Conservation (phyloP, 495 filamentous ascomycete genomes). For the Tuber brumale region DNA sequence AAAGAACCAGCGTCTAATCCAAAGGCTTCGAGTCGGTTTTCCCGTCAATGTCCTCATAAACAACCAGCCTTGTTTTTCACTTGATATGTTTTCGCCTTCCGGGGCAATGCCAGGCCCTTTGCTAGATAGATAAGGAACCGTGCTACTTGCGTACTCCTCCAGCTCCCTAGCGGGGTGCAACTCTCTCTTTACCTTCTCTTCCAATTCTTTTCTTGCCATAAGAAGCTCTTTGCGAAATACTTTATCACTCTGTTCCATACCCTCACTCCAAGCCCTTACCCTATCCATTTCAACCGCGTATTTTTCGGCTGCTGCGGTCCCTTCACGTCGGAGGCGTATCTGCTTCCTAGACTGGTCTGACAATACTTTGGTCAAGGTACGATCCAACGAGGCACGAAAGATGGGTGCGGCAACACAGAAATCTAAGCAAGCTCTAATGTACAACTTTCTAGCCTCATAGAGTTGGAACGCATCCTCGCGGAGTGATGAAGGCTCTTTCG, state of each 20-base stretch:
- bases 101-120: conserved; percentile 43
- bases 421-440: conserved; percentile 87
- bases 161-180: conserved; percentile 79
- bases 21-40: conserved; percentile 78
- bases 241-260: conserved; percentile 79
- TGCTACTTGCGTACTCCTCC: conserved; percentile 82
- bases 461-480: conserved; percentile 94
- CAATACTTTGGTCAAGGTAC: conserved; percentile 74
- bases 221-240: conserved; percentile 73
- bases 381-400: conserved; percentile 70
- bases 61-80: conserved; percentile 92
- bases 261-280: conserved; percentile 81
- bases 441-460: conserved; percentile 85
- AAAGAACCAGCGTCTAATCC: conserved; percentile 91
- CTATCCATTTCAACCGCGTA: conserved; percentile 76
- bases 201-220: conserved; percentile 71
- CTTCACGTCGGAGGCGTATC: conserved; percentile 57
- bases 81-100: conserved; percentile 20
- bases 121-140: conserved; percentile 74
- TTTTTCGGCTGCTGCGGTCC: conserved; percentile 53
- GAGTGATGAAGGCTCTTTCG: conserved; percentile 83
- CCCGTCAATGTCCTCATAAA: conserved; percentile 74
- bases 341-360: conserved; percentile 83
- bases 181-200: conserved; percentile 63
- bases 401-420: conserved; percentile 83